A percentile compares a stretch with the other conserved stretches of the same genome.
Evolutionary conservation across 176 grass and related monocot species (phyloP).

Genomic region (Puccinellia tenuiflora): DNA sequence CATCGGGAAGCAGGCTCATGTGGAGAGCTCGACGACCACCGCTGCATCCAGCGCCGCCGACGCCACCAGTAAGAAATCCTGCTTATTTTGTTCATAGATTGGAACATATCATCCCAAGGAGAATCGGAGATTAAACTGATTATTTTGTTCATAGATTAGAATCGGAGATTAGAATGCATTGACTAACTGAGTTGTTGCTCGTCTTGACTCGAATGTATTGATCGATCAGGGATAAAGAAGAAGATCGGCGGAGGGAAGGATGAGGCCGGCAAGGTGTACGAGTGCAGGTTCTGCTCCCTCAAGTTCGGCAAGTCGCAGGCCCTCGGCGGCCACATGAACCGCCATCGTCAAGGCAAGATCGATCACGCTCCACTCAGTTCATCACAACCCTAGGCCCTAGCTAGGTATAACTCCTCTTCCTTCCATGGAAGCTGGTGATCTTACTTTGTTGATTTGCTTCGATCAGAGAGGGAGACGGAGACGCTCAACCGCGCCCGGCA

Average conservation of each 20-base stretch:
- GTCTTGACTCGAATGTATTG: not conserved
- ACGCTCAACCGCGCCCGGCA: constrained; percentile 94
- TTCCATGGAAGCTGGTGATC: not conserved
- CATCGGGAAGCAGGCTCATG: constrained; percentile 45
- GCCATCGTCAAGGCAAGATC: constrained; percentile 83
- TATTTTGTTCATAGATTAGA: not conserved
- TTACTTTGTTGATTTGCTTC: not conserved
- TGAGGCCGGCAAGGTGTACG: constrained; percentile 69
- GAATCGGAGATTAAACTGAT: not conserved
- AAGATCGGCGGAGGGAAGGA: constrained; percentile 69
- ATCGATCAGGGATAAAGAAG: constrained; percentile 61
- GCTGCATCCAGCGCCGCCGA: constrained; percentile 57
- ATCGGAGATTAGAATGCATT: too few relatives aligned
- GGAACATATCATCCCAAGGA: not conserved
- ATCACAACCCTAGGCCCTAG: constrained; percentile 12
- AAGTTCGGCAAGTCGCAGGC: constrained; percentile 98
- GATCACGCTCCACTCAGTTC: not conserved
- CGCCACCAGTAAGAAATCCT: constrained; percentile 28
- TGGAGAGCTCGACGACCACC: constrained; percentile 88
- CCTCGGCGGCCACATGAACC: constrained; percentile 96
- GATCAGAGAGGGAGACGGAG: constrained; percentile 92
- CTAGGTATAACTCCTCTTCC: not conserved
- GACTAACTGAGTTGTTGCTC: too few relatives aligned
- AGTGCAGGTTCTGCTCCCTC: constrained; percentile 95
- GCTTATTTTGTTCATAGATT: not conserved